Conservation (phyloP, 352 stramenopile species). For the Stramenopiles sp. region DNA sequence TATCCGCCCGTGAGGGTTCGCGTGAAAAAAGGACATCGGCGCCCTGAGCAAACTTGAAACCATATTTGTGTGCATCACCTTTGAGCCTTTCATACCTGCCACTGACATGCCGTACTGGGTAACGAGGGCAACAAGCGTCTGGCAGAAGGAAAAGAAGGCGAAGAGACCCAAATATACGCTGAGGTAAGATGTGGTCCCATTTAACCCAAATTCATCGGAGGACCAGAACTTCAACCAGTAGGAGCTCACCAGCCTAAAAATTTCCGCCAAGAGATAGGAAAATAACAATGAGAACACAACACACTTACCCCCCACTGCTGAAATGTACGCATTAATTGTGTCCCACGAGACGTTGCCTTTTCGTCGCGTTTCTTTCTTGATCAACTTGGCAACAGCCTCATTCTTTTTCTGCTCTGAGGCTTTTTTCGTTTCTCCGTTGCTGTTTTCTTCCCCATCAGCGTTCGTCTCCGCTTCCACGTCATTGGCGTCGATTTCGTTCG, state of each 20-base stretch:
- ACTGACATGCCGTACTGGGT: neutral
- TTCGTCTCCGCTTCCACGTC: too few relatives aligned
- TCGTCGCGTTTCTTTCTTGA: constrained; percentile 44
- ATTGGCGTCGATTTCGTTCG: too few relatives aligned
- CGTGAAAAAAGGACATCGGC: constrained; percentile 65
- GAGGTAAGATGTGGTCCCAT: neutral
- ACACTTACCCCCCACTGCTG: constrained; percentile 36
- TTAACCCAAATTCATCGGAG: neutral
- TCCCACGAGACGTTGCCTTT: constrained; percentile 43
- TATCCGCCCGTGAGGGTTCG: constrained; percentile 69
- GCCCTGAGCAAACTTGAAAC: neutral
- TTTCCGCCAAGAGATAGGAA: constrained; percentile 34
- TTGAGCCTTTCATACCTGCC: neutral
- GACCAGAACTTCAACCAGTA: constrained; percentile 4
- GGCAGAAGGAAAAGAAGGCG: neutral
- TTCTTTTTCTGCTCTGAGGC: too few relatives aligned
- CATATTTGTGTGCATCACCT: neutral
- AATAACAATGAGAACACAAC: constrained; percentile 34
- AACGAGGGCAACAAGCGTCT: neutral
- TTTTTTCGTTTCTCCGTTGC: too few relatives aligned
- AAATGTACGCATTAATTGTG: constrained; percentile 41
- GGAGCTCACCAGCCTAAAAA: constrained; percentile 24
- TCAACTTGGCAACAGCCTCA: too few relatives aligned
- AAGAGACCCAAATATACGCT: neutral
- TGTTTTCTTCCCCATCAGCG: too few relatives aligned